Evolutionary conservation across 495 filamentous ascomycete genomes (phyloP), one percentile per base, ranked within the genome.

Genomic region (Parachaetomium inaequale): DNA sequence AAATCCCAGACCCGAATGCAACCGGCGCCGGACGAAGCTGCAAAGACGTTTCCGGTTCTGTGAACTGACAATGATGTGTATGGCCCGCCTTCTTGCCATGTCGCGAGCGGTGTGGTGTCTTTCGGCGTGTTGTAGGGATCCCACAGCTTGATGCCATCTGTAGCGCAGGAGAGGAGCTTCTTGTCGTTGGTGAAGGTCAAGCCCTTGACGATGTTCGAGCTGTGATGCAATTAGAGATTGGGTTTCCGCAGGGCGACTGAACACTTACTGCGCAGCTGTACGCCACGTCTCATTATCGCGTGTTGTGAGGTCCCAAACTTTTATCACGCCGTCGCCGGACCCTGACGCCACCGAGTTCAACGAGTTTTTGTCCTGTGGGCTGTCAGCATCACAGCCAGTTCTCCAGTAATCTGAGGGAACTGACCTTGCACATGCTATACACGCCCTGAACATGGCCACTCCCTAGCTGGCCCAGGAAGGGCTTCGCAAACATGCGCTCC

Each of bases 371-470:
- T 89, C 87, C 67, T 88, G 85, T 81, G 12, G 2, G 4, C 7
- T 14, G 59, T 61, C 2, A 61, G 59, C 19, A 32, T 50, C 29
- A 3, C 14, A n/a, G n/a, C 15, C 17, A 1, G 0, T 7, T 23
- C 2, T 3, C 17, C 0, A 52, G 10, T 17, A 7, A 5, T 17
- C 12, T n/a, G 7, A 1, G 11, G 10, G 21, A 46, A 64, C 61
- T 6, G 10, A 67, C 66, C 65, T 89, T 89, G 53, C 85, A 82
- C 79, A 90, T 83, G 54, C 77, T 78, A 70, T 89, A 90, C 11
- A 98, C 90, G 49, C 94, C 94, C 73, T 98, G 94, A 15, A 98
- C 89, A 77, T 98, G 94, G 31, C 94, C 94, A 52, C 84, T 84
- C 31, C 92, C 93, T 55, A 98, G 83, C 67, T 96, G 89, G 0